These are phyloP conservation scores for Vitis riparia DNA, from an alignment of 164 flowering plant species.

Conservation along the genomic window DNA sequence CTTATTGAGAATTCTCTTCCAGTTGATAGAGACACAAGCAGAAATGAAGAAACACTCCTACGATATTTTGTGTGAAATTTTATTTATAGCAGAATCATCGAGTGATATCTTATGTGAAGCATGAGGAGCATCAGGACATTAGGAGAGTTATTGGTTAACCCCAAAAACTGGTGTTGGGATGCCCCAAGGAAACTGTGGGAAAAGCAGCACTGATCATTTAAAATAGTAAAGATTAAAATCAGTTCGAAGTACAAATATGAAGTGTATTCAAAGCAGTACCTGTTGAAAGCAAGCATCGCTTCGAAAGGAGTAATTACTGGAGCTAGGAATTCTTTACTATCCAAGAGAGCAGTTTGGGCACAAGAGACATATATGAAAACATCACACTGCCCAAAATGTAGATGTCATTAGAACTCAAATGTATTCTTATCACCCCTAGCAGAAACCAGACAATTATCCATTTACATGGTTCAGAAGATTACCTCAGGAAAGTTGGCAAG, in stretches of 20 bases:
- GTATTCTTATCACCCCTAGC: neutral
- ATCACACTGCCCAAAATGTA: slow-evolving; percentile 63
- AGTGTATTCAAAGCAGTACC: slow-evolving; percentile 37
- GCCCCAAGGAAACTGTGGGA: too few relatives aligned
- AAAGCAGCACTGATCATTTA: too few relatives aligned
- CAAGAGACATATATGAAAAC: slow-evolving; percentile 85
- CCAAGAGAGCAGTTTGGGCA: slow-evolving; percentile 94
- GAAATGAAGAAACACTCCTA: neutral
- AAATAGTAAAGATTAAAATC: neutral
- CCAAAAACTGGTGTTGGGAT: too few relatives aligned
- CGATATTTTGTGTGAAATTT: neutral
- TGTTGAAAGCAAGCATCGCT: slow-evolving; percentile 83
- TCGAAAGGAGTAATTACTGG: slow-evolving; percentile 96
- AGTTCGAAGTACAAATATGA: neutral
- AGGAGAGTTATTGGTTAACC: too few relatives aligned
- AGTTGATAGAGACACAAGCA: neutral
- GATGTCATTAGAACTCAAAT: neutral
- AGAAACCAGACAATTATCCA: neutral
- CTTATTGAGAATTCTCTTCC: neutral
- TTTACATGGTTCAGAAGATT: slow-evolving; percentile 7
- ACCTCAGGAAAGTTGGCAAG: slow-evolving; percentile 98
- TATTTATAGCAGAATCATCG: too few relatives aligned
- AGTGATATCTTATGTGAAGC: too few relatives aligned
- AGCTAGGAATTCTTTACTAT: slow-evolving; percentile 92
- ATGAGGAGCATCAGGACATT: too few relatives aligned